Evolutionary conservation across 2,329 filamentous ascomycete species (phyloP).

Genomic region (Pestalotiopsis sp.): DNA sequence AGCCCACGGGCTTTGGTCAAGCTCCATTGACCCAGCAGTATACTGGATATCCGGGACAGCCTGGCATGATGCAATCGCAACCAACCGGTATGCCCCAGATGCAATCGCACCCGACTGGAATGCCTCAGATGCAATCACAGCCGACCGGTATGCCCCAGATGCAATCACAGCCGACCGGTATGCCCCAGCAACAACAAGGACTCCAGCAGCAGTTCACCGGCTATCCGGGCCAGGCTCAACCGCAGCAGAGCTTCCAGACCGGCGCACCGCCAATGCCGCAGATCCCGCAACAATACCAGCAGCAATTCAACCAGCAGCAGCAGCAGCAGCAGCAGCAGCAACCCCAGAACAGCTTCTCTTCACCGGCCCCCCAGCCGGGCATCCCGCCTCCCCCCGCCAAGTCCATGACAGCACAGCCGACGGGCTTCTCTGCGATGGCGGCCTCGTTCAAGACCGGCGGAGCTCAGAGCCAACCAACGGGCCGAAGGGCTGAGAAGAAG

Average conservation of each 20-base stretch:
- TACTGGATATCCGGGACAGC: constrained; percentile 59
- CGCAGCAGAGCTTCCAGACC: constrained; percentile 64
- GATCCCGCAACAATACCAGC: constrained; percentile 62
- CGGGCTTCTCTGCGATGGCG: constrained; percentile 67
- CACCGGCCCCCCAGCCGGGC: constrained; percentile 51
- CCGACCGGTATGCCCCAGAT: constrained; percentile 35
- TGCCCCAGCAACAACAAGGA: constrained; percentile 46
- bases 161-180: constrained; percentile 52
- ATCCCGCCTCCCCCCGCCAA: constrained; percentile 55
- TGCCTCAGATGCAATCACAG: constrained; percentile 34
- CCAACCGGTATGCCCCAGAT: constrained; percentile 53
- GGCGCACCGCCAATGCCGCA: constrained; percentile 61
- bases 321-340: constrained; percentile 44
- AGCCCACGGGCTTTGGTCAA: constrained; percentile 63
- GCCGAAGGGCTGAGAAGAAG: constrained; percentile 50
- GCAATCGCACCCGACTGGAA: not conserved
- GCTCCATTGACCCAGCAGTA: constrained; percentile 58
- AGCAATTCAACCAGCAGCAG: constrained; percentile 56
- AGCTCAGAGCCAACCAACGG: constrained; percentile 42
- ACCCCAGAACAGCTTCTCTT: constrained; percentile 45
- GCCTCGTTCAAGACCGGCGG: constrained; percentile 63
- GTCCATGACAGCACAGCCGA: constrained; percentile 66
- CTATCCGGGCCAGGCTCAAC: constrained; percentile 42
- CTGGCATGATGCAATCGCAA: constrained; percentile 49
- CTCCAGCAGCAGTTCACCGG: constrained; percentile 51